Base-by-base conservation (phyloP, 2,329 filamentous ascomycete species). In the Blumeriella jaapii region DNA sequence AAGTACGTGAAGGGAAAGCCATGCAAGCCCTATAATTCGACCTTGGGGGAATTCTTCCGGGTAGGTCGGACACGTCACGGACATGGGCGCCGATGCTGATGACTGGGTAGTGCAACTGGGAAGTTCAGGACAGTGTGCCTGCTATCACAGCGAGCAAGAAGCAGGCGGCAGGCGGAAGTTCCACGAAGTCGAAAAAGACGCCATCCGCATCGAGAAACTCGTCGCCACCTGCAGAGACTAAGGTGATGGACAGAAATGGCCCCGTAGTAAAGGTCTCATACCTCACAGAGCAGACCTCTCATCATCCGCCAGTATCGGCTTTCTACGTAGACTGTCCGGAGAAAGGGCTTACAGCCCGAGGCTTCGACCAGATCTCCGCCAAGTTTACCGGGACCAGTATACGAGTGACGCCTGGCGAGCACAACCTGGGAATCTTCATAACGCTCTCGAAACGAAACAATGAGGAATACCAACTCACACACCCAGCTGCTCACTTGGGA, bases 1-100 rank as follows among this genome's bases (percentile, higher is more conserved):
- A 98, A 98, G 73, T 98, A 96, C 55, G 84, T 93, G 58, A 96
- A 96, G 65, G 89, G 89, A 41, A 93, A 87, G 65, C 91, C 91
- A 27, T 96, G 89, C 75, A 98, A 98, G 62, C 91, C 91, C 8
- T 98, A 98, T 65, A 98, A 98, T 61, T 95, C 87, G 30, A 87
- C 86, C 22, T 63, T 98, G 32, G 91, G 91, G 46, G 91, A 98
- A 64, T 98, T 98, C 63, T 98, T 98, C 64, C 74, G 86, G 63
- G 83, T 87, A 65, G 53, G 76, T 33, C 27, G 19, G 31, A n/a
- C 27, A 5, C 11, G 17, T 17, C 20, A 7, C 25, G 18, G 13
- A 16, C 26, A 19, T 17, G 26, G 26, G 8, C 9, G 26, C 14
- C 24, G 9, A 25, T 30, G 26, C 42, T 49, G 35, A 50, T 38